A percentile compares a stretch with the other conserved stretches of the same genome.
Evolutionary conservation across 2,329 filamentous ascomycete species (phyloP).

Genomic region (Stachybotrys elegans): DNA sequence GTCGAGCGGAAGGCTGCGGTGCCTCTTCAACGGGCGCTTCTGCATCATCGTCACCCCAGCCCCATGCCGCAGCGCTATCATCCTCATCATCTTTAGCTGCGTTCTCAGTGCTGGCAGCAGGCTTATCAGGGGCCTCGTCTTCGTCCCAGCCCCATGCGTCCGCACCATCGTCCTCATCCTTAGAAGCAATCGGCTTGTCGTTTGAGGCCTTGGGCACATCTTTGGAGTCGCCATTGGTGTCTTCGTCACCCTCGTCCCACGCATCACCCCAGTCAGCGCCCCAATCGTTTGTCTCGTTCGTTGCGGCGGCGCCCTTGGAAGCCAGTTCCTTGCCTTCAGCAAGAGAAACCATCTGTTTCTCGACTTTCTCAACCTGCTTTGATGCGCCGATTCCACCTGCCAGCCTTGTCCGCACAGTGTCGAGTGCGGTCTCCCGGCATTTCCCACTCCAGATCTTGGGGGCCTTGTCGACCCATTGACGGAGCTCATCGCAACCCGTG

Average conservation of each 20-base stretch:
- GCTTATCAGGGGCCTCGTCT: conserved; percentile 35
- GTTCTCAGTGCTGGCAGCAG: conserved; percentile 11
- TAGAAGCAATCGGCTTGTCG: conserved; percentile 14
- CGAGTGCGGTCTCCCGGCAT: conserved; percentile 73
- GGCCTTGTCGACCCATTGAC: conserved; percentile 75
- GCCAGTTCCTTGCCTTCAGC: conserved; percentile 61
- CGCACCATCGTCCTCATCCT: conserved; percentile 36
- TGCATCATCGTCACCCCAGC: conserved; percentile 70
- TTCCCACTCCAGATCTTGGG: conserved; percentile 82
- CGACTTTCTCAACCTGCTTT: conserved; percentile 73
- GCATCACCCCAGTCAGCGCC: conserved; percentile 70
- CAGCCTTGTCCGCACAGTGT: conserved; percentile 66
- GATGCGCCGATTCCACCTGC: conserved; percentile 60
- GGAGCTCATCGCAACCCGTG: conserved; percentile 56
- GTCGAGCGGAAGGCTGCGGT: conserved; percentile 7
- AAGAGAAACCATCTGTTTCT: conserved; percentile 72
- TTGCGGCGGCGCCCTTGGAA: conserved; percentile 42
- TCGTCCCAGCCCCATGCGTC: conserved; percentile 87
- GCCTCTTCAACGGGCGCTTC: conserved; percentile 16
- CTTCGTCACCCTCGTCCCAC: conserved; percentile 67
- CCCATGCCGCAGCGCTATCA: conserved; percentile 67
- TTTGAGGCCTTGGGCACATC: conserved; percentile 19
- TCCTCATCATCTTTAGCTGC: conserved; percentile 31
- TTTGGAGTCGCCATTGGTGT: no score
- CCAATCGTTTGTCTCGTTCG: conserved; percentile 59